A percentile compares a stretch with the other conserved stretches of the same genome.
phyloP scores from a whole-genome alignment of 2,329 filamentous ascomycete genomes.

The Stachybotrys echinatus region DNA sequence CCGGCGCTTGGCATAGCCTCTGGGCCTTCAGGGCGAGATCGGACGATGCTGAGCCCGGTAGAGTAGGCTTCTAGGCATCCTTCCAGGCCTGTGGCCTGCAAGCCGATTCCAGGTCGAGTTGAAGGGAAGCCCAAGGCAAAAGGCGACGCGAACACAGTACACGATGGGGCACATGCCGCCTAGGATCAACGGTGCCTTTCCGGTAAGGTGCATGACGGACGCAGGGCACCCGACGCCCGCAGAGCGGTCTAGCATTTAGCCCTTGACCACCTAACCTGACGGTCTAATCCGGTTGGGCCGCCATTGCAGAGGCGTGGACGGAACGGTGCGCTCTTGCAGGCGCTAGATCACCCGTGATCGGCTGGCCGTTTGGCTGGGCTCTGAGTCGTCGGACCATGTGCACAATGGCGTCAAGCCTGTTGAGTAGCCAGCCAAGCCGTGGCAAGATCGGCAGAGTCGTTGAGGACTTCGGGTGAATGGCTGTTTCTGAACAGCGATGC shows the following conservation, averaged over 20 bases:
- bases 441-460: too few species aligned
- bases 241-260: too few species aligned
- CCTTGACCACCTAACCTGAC: neutral
- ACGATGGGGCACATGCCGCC: neutral
- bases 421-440: too few species aligned
- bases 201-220: neutral
- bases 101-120: neutral
- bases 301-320: constrained; percentile 6
- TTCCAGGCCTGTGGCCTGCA: neutral
- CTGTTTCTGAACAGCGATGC: too few species aligned
- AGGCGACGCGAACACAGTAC: too few species aligned
- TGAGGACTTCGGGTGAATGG: too few species aligned
- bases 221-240: neutral
- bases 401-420: too few species aligned
- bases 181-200: neutral
- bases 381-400: constrained; percentile 5
- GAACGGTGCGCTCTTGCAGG: constrained; percentile 30
- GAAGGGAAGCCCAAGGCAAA: too few species aligned
- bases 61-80: neutral
- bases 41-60: neutral
- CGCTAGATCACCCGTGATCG: constrained; percentile 28
- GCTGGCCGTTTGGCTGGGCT: constrained; percentile 14
- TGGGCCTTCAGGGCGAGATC: neutral
- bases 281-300: neutral
- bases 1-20: neutral